Conservation (phyloP, 768 basidiomycete species). For the Lanmaoa pseudosensibilis region DNA sequence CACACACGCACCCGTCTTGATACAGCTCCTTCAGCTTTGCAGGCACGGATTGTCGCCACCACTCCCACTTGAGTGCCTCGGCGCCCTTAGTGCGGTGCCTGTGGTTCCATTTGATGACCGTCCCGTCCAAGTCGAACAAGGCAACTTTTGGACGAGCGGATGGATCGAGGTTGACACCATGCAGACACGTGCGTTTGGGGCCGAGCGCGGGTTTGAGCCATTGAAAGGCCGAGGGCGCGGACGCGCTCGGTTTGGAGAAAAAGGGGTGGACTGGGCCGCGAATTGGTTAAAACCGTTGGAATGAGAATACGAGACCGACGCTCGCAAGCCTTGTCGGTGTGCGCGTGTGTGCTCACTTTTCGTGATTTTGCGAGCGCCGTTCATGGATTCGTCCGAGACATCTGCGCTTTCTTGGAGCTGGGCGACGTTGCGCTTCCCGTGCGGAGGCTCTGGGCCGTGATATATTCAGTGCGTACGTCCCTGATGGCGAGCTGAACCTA, state of each 20-base stretch:
- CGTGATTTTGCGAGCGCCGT: constrained; percentile 19
- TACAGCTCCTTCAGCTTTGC: constrained; percentile 58
- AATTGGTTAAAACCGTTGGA: not conserved
- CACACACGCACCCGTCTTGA: constrained; percentile 55
- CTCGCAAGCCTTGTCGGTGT: not conserved
- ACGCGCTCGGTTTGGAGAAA: constrained; percentile 33
- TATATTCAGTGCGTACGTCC: not conserved
- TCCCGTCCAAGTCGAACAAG: constrained; percentile 86
- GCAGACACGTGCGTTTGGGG: constrained; percentile 36
- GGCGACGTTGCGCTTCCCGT: constrained; percentile 22
- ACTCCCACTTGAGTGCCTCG: constrained; percentile 43
- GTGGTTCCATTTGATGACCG: constrained; percentile 59
- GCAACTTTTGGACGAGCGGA: constrained; percentile 58
- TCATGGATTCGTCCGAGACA: constrained; percentile 17
- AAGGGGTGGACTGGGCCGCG: constrained; percentile 42
- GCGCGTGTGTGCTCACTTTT: constrained; percentile 30
- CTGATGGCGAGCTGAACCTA: constrained; percentile 10
- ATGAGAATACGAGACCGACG: not conserved
- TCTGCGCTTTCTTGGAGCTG: constrained; percentile 14
- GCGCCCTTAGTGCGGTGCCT: constrained; percentile 36
- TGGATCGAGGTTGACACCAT: constrained; percentile 34
- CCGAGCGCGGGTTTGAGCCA: constrained; percentile 39
- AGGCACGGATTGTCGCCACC: constrained; percentile 73
- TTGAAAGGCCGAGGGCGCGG: constrained; percentile 19
- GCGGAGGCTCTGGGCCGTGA: constrained; percentile 1